phyloP scores from a whole-genome alignment of 148 eudicot species.

The Persicaria tinctoria region DNA sequence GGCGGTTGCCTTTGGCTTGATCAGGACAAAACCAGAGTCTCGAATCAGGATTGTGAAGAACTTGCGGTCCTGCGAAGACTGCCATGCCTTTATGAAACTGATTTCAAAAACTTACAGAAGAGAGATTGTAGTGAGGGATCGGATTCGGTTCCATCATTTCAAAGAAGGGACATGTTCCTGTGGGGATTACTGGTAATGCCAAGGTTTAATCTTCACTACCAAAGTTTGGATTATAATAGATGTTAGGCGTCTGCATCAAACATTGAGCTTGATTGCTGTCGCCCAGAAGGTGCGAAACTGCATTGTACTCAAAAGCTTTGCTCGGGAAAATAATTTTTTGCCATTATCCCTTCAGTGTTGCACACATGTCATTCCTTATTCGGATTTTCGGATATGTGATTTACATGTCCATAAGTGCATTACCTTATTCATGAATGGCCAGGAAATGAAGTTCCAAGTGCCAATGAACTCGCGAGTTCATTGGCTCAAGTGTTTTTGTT shows the following conservation, averaged over 20 bases:
- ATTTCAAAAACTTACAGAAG: conserved; percentile 29
- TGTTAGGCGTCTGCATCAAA: background rate
- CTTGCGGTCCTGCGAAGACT: conserved; percentile 41
- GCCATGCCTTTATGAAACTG: conserved; percentile 43
- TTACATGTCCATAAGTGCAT: background rate
- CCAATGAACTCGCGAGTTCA: background rate
- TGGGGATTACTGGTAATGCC: conserved; percentile 31
- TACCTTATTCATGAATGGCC: background rate
- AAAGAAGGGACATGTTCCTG: conserved; percentile 41
- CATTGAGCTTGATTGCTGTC: background rate
- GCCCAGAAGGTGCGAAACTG: background rate
- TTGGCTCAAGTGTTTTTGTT: background rate
- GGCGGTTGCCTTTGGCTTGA: conserved; percentile 40
- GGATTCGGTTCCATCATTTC: conserved; percentile 46
- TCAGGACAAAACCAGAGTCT: conserved; percentile 27
- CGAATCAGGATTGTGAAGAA: conserved; percentile 40
- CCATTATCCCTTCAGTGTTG: background rate
- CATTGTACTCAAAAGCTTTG: background rate
- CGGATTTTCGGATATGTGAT: background rate
- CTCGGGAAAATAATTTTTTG: background rate
- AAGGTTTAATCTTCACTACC: background rate
- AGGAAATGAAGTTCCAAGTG: background rate
- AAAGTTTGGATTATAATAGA: background rate
- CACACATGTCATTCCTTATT: background rate
- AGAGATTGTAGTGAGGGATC: conserved; percentile 43